Evolutionary conservation across 306 rosid species (phyloP), one percentile per base, ranked within the genome.

Genomic region (Gastrolobium villosum): DNA sequence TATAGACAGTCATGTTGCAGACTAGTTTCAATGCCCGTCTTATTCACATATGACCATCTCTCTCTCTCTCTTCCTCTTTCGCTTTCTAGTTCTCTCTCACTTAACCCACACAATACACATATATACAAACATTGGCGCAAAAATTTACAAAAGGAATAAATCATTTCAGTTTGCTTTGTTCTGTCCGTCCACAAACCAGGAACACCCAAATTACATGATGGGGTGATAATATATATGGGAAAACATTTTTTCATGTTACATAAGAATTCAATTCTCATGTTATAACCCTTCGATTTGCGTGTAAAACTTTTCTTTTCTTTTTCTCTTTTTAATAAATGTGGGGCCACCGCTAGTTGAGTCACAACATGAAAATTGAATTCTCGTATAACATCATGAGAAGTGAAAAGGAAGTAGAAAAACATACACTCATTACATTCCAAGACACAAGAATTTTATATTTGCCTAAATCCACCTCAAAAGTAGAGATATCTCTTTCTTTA

Each of bases 401-500:
- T 86, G 85, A 82, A 88, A 88, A 85, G 87, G 72, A 77, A 84
- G 87, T 83, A 55, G 79, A 78, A 92, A 87, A 84, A 75, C 80
- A 65, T 74, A 78, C 82, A 65, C 81, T 72, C 82, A 76, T 66
- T 79, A 81, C 40, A 78, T 82, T 87, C 84, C 82, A 83, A 84
- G 77, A 79, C 59, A 53, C 68, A 83, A 70, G 82, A 84, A 75
- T 74, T 84, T 79, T 40, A 65, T 75, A 68, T 69, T 71, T 68
- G 87, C 82, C 76, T 75, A 76, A 79, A 90, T 85, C 87, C 85
- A 67, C 94, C 87, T 79, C 54, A 87, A 88, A 84, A 79, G 74
- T 81, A 54, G 83, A 72, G 78, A 85, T 84, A 87, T 92, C 90
- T 92, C 93, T 90, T 88, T 92, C 94, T 86, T 79, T 80, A 78